A percentile compares a stretch with the other conserved stretches of the same genome.
Conservation (phyloP, 805 yeast genomes). For the Henningerozyma blattae region DNA sequence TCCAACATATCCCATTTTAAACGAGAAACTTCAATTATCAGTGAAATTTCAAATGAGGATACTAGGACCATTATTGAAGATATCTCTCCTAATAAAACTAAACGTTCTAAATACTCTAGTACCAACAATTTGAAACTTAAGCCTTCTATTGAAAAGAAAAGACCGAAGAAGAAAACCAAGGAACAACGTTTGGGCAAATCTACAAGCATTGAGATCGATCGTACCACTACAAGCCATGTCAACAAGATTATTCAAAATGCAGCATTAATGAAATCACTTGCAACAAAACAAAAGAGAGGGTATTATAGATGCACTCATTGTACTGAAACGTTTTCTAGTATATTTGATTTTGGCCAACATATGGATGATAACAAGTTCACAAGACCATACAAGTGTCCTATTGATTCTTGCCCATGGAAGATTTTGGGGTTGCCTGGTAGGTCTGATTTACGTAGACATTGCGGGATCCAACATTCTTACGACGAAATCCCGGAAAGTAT, state of each 20-base stretch:
- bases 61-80: no score
- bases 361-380: constrained; percentile 29
- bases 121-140: no score
- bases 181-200: no score
- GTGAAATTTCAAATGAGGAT: no score
- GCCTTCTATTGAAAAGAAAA: no score
- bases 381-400: constrained; percentile 35
- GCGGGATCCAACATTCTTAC: constrained; percentile 34
- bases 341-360: constrained; percentile 31
- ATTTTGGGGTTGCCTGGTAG: constrained; percentile 36
- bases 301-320: constrained; percentile 39
- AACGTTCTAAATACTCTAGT: no score
- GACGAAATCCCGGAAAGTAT: constrained; percentile 18
- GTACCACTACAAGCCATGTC: no score
- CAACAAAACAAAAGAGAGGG: constrained; percentile 30
- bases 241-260: neutral
- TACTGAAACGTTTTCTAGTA: constrained; percentile 26
- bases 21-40: no score
- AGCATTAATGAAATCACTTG: constrained; percentile 15
- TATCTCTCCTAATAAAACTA: no score
- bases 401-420: constrained; percentile 36
- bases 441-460: constrained; percentile 39
- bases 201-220: no score
- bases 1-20: no score
- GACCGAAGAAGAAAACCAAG: no score